Conservation (phyloP, 75 land plant species). For the Cryptomeria japonica region DNA sequence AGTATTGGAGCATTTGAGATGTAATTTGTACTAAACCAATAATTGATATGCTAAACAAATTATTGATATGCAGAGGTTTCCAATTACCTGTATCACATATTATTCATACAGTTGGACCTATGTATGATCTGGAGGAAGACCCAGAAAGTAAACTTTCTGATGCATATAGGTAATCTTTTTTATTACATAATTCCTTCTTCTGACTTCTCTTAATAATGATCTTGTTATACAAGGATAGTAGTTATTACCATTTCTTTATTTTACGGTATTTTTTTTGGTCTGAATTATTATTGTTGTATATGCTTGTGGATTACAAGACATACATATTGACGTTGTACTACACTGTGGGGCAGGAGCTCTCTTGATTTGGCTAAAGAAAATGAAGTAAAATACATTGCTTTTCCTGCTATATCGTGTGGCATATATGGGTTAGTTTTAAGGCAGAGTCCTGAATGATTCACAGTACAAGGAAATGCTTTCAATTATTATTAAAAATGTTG, state of each 20-base stretch:
- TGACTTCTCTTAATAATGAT: neutral
- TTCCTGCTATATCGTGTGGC: conserved; percentile 96
- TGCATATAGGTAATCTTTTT: conserved; percentile 64
- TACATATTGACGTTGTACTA: neutral
- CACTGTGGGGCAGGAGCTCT: conserved; percentile 47
- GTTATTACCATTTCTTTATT: neutral
- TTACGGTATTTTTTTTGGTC: neutral
- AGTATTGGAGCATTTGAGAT: conserved; percentile 1
- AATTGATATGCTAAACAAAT: too few relatives aligned
- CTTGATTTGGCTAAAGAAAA: conserved; percentile 64
- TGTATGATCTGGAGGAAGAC: conserved; percentile 43
- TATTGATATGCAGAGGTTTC: conserved; percentile 59
- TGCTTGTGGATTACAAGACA: neutral
- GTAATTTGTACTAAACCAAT: neutral
- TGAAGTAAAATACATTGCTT: conserved; percentile 79
- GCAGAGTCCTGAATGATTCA: neutral
- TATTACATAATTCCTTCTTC: neutral
- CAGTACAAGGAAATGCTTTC: conserved; percentile 6
- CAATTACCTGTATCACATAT: conserved; percentile 70
- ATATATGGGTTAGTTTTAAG: conserved; percentile 57
- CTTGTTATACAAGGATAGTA: neutral
- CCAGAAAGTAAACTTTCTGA: conserved; percentile 44
- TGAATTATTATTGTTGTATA: neutral
- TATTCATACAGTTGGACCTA: conserved; percentile 92
- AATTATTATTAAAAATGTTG: neutral